Base-by-base conservation (phyloP, 1,284 basidiomycete genomes). In the Cutaneotrichosporon sp. region DNA sequence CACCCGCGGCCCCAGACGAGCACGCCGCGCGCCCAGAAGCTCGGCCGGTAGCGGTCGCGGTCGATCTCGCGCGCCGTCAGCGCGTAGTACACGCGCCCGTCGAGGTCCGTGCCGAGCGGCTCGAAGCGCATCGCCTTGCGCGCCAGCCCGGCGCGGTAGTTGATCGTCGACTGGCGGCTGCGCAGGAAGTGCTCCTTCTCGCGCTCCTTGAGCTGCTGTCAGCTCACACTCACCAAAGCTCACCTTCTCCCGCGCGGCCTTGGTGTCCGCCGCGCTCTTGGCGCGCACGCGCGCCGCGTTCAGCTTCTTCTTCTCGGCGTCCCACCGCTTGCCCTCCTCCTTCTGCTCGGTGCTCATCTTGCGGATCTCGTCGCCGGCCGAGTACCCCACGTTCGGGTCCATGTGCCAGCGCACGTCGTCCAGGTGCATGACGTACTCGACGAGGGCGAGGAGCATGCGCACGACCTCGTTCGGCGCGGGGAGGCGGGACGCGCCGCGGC, bases 361-460 rank as follows among this genome's bases (percentile, higher is more conserved):
- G 22, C 66, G 63, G 7, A 65, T 49, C 11, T 55, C 67, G 8
- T 72, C 65, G 38, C 49, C 45, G 55, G 74, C 72, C 18, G 62
- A 53, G 49, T 53, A 51, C 34, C 34, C 25, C 27, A 58, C 50
- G 7, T 29, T 56, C 1, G 59, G 64, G 22, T 66, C 76, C 59
- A 75, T 63, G 11, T 72, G 68, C 9, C 31, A 47, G 16, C 67
- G 57, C 8, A 76, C 65, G 3, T 16, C 33, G 27, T 66, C 20
- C 57, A 69, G 22, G 66, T 71, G 3, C 47, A 46, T 55, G 67
- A 56, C 22, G 64, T 66, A 22, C 27, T 76, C 72, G 11, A 62
- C 65, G 10, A 78, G 31, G 2, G 69, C 71, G 22, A 78, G 47
- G 14, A 78, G 67, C 76, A 78, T 78, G n/a, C 71, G 62, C 13